These are phyloP conservation scores for Alternaria panax DNA, from an alignment of 2,329 filamentous ascomycete genomes.

Conservation along the genomic window DNA sequence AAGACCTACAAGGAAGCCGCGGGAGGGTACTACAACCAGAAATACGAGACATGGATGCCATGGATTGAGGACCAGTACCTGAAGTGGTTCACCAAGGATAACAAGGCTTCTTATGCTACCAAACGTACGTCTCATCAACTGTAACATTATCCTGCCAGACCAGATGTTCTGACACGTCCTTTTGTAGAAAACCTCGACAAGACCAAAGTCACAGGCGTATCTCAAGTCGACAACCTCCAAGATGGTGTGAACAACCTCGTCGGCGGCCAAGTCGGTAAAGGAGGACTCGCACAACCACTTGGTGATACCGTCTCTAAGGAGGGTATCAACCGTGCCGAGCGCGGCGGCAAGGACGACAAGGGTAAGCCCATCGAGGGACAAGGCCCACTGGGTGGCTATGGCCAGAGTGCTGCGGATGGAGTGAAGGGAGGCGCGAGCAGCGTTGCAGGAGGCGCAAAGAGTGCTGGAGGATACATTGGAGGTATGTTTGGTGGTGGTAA, in stretches of 20 bases:
- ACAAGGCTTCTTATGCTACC: slow-evolving; percentile 75
- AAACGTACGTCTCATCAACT: slow-evolving; percentile 63
- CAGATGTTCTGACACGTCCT: background rate
- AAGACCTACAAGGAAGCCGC: slow-evolving; percentile 45
- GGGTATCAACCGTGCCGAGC: slow-evolving; percentile 70
- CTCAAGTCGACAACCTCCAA: slow-evolving; percentile 73
- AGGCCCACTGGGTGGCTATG: slow-evolving; percentile 45
- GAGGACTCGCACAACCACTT: slow-evolving; percentile 69
- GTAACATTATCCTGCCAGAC: background rate
- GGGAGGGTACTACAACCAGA: slow-evolving; percentile 68
- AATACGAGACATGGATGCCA: slow-evolving; percentile 78
- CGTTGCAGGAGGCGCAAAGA: slow-evolving; percentile 36
- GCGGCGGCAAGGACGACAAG: slow-evolving; percentile 68
- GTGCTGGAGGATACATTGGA: slow-evolving; percentile 35
- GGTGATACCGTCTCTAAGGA: slow-evolving; percentile 70
- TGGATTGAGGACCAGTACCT: slow-evolving; percentile 79
- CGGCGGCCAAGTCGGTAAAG: slow-evolving; percentile 70
- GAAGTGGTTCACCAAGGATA: slow-evolving; percentile 76
- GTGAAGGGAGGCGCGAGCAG: slow-evolving; percentile 40
- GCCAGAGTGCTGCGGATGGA: slow-evolving; percentile 40
- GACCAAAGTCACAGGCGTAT: slow-evolving; percentile 72
- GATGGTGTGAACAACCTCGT: slow-evolving; percentile 71
- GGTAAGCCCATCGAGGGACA: slow-evolving; percentile 56
- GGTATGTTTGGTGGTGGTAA: slow-evolving; percentile 34
- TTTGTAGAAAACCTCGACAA: slow-evolving; percentile 69